Evolutionary conservation across 78 protist species (phyloP).

Genomic region (Guillardia theta): DNA sequence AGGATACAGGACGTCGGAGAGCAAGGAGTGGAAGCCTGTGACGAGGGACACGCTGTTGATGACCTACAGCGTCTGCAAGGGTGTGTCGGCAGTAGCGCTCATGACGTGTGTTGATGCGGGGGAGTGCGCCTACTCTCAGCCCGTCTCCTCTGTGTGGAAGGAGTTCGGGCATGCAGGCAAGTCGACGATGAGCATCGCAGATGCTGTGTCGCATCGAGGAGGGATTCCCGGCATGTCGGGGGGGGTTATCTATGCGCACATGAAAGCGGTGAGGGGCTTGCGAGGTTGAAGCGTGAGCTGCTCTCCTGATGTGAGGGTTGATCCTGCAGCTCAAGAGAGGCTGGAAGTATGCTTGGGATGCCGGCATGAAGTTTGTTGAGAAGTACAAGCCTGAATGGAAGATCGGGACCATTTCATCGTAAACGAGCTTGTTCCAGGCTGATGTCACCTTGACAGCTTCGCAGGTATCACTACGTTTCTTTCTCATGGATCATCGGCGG

Average conservation of each 20-base stretch:
- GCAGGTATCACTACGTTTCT: background rate
- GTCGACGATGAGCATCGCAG: background rate
- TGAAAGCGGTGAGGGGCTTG: no score
- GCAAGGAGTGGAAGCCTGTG: background rate
- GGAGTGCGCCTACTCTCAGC: background rate
- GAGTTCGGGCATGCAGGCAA: background rate
- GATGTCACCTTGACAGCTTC: background rate
- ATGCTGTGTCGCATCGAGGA: background rate
- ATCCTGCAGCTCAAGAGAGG: no score
- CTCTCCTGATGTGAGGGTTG: no score
- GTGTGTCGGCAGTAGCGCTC: background rate
- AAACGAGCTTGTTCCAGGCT: background rate
- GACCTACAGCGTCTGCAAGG: background rate
- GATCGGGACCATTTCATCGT: background rate
- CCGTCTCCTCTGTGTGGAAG: background rate
- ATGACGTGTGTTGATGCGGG: background rate
- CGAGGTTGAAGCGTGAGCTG: no score
- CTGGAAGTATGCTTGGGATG: background rate
- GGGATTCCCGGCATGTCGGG: background rate
- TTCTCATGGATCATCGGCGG: conserved; percentile 8
- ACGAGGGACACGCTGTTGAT: background rate
- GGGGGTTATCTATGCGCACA: background rate
- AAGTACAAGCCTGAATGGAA: background rate
- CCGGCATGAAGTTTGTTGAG: background rate
- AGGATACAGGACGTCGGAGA: background rate